A percentile compares a stretch with the other conserved stretches of the same genome.
Evolutionary conservation across 768 basidiomycete genomes (phyloP).

Genomic region (Arthromyces matolae): DNA sequence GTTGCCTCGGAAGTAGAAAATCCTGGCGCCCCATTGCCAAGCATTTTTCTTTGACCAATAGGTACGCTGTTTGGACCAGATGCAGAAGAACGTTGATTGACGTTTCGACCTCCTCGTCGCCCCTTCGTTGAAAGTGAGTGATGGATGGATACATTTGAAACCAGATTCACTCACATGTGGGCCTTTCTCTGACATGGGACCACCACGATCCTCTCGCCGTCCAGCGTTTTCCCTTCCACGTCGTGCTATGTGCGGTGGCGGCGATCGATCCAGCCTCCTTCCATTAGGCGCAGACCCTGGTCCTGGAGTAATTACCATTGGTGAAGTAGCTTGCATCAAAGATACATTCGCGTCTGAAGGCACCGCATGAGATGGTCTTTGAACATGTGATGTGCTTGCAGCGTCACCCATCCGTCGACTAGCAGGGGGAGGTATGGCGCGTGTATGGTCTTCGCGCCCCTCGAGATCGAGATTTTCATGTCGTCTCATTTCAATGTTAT

Average conservation of each 20-base stretch:
- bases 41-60: slow-evolving; percentile 26
- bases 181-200: slow-evolving; percentile 10
- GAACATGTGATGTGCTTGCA: too few relatives aligned
- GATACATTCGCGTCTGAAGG: too few relatives aligned
- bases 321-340: slow-evolving; percentile 11
- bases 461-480: too few relatives aligned
- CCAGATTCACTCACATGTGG: neutral
- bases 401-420: slow-evolving; percentile 8
- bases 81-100: slow-evolving; percentile 17
- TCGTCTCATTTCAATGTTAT: neutral
- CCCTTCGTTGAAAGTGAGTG: slow-evolving; percentile 7
- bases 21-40: slow-evolving; percentile 6
- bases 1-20: too few relatives aligned
- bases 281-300: neutral
- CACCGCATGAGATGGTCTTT: too few relatives aligned
- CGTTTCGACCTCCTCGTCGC: slow-evolving; percentile 24
- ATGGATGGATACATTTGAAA: neutral
- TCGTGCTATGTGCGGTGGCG: slow-evolving; percentile 15
- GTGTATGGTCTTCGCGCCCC: too few relatives aligned
- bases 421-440: slow-evolving; percentile 17
- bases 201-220: slow-evolving; percentile 12
- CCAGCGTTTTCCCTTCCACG: slow-evolving; percentile 8
- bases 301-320: slow-evolving; percentile 7
- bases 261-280: slow-evolving; percentile 16
- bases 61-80: slow-evolving; percentile 39